Conservation (phyloP, 257 asterid species). For the Salvia splendens region DNA sequence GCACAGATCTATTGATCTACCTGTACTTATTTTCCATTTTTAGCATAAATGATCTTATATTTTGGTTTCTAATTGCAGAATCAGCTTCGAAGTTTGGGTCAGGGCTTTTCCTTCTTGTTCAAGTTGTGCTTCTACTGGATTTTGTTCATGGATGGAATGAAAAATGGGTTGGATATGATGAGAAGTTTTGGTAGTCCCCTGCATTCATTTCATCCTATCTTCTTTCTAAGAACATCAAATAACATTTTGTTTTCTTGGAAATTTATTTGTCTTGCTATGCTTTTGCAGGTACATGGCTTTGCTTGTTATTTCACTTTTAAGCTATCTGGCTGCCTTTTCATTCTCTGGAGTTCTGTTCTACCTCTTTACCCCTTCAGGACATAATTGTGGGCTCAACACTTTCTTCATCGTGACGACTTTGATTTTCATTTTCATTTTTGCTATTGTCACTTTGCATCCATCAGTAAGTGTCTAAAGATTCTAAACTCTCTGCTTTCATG, state of each 20-base stretch:
- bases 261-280: conserved; percentile 15
- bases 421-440: conserved; percentile 65
- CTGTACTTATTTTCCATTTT: background rate
- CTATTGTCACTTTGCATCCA: conserved; percentile 81
- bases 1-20: background rate
- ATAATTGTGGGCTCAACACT: conserved; percentile 88
- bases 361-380: conserved; percentile 84
- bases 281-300: conserved; percentile 75
- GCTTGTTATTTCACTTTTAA: conserved; percentile 81
- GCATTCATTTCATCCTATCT: background rate
- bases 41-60: background rate
- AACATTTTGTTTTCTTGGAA: background rate
- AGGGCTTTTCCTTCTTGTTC: conserved; percentile 90
- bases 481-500: conserved; percentile 10
- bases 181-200: conserved; percentile 72
- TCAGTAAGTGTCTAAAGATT: conserved; percentile 58
- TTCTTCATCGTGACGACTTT: conserved; percentile 79
- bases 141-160: conserved; percentile 94
- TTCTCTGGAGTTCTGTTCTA: conserved; percentile 85
- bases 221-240: background rate
- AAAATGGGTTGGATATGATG: conserved; percentile 96
- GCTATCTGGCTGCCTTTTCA: conserved; percentile 73
- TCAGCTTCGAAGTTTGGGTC: conserved; percentile 86
- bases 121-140: conserved; percentile 88
- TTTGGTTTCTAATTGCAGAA: conserved; percentile 60